Base-by-base conservation (phyloP, 805 yeast genomes). In the Torulaspora indica region DNA sequence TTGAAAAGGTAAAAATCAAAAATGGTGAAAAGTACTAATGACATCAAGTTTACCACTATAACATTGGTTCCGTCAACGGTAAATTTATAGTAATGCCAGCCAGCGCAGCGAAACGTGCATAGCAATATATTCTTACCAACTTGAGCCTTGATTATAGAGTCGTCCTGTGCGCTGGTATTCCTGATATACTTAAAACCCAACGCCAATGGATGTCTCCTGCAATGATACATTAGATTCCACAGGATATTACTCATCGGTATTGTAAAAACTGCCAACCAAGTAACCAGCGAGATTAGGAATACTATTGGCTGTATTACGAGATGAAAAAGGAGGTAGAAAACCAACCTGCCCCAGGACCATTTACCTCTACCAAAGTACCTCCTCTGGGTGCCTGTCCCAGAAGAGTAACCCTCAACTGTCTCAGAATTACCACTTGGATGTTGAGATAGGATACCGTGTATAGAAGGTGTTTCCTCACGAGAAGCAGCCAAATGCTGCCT, bases 61-160 rank as follows among this genome's bases (percentile, higher is more conserved):
- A 91, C 85, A 64, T 93, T 91, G 2, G 97, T 90, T 47, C 98
- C 98, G 52, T 87, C 97, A 38, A 93, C 86, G 0, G 98, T 93
- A 65, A 86, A 90, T 70, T 93, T 93, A 71, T 90, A 93, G 67
- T 93, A 93, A 63, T 89, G 96, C 62, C 79, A 75, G 1, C 98
- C 98, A 52, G 88, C 80, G 44, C 95, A 87, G 58, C 98, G 77
- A 67, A 88, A 91, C 1, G 98, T 90, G 66, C 96, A 89, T 32
- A 93, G 71, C 39, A 93, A 66, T 45, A 93, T 79, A 56, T 78
- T 75, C 38, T 78, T 72, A 38, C 74, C 69, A 22, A 61, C 59
- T 49, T 53, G 63, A 30, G 44, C 41, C 24, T 47, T 47, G 9
- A 51, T 40, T 9, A 40, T 49, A 4, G 42, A 36, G 42, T 48